A percentile compares a stretch with the other conserved stretches of the same genome.
Conservation (phyloP, 2,329 filamentous ascomycete genomes). For the Sclerotinia glacialis region DNA sequence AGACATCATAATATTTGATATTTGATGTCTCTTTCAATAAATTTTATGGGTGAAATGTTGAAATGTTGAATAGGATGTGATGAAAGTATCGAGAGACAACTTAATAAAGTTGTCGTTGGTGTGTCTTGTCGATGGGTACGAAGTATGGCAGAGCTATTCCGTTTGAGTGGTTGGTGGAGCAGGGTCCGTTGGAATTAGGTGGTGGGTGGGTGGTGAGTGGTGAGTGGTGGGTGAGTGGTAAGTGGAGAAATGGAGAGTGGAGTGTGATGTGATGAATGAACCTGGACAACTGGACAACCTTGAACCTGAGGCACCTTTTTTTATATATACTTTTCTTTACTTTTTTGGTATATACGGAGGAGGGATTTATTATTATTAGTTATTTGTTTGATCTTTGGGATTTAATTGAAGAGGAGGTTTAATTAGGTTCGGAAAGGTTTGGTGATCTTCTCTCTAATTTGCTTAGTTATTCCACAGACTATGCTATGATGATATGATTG, state of each 20-base stretch:
- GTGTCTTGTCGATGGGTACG: not conserved
- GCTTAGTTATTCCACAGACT: too few relatives aligned
- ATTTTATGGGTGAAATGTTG: not conserved
- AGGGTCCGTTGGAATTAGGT: too few relatives aligned
- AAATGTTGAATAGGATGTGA: not conserved
- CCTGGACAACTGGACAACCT: not conserved
- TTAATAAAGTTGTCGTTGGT: not conserved
- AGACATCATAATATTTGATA: constrained; percentile 22
- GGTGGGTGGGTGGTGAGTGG: not conserved
- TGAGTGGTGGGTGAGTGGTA: too few relatives aligned
- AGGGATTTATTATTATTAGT: too few relatives aligned
- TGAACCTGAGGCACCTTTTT: not conserved
- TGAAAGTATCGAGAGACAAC: not conserved
- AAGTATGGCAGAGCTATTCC: constrained; percentile 1
- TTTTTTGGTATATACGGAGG: too few relatives aligned
- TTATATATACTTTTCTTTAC: not conserved
- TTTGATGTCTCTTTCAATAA: constrained; percentile 14
- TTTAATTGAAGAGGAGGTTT: too few relatives aligned
- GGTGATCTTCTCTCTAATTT: too few relatives aligned
- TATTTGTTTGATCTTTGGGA: too few relatives aligned
- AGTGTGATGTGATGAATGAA: not conserved
- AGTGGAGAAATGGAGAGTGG: too few relatives aligned
- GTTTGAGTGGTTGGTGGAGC: constrained; percentile 1
- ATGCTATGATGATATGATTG: too few relatives aligned
- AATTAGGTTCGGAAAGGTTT: too few relatives aligned